These are phyloP conservation scores for Backusella liffmaniae DNA, from an alignment of 192 early-diverging fungal species.

Conservation along the genomic window DNA sequence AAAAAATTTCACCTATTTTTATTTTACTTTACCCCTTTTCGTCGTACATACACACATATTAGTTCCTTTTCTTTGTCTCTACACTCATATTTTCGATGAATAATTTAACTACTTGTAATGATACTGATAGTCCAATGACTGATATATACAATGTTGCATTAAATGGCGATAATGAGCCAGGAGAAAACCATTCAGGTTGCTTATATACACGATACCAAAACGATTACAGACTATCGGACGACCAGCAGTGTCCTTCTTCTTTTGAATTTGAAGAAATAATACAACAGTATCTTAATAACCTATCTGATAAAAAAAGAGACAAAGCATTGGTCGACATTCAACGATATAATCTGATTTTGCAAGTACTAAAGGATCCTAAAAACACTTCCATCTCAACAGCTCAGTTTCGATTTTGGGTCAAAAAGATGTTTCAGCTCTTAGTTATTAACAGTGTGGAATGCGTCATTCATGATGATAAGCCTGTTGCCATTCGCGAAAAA, in stretches of 20 bases:
- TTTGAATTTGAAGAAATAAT: conserved; percentile 43
- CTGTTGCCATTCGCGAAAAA: conserved; percentile 47
- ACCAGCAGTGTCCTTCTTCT: conserved; percentile 39
- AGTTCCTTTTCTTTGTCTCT: neutral
- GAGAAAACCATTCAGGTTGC: neutral
- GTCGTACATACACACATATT: neutral
- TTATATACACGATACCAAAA: conserved; percentile 3
- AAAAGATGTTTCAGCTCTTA: conserved; percentile 50
- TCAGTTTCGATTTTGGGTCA: conserved; percentile 53
- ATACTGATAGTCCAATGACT: neutral
- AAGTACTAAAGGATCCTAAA: conserved; percentile 48
- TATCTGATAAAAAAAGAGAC: conserved; percentile 49
- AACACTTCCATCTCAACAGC: conserved; percentile 53
- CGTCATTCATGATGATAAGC: conserved; percentile 48
- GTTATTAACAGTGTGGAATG: conserved; percentile 30
- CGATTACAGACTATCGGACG: conserved; percentile 10
- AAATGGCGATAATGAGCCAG: neutral
- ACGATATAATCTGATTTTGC: conserved; percentile 47
- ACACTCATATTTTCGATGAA: neutral
- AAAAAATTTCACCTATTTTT: neutral
- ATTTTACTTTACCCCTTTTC: neutral
- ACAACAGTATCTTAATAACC: conserved; percentile 46
- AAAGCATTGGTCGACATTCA: conserved; percentile 45
- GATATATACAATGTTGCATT: neutral
- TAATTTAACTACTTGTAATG: neutral